Base-by-base conservation (phyloP, 179 eudicot species). In the Nepenthes alata region DNA sequence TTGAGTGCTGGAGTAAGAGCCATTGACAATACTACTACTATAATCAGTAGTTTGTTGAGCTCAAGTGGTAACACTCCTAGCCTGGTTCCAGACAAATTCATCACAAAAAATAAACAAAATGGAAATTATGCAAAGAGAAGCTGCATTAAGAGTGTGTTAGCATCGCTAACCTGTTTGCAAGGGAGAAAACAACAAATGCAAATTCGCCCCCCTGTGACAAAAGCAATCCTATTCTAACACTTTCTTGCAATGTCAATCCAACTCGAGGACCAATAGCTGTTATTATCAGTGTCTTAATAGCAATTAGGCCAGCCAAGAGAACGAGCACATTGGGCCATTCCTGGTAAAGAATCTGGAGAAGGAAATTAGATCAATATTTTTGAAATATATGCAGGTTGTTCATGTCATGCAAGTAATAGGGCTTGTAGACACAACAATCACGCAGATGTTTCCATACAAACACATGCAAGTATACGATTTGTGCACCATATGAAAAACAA, bases 241-340 rank as follows among this genome's bases (percentile, higher is more conserved):
- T 93, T 80, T 93, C 98, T 80, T 72, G 81, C 64, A 89, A 59
- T 62, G 87, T 62, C 53, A 93, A 68, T 70, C 98, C 98, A 73
- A 93, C 98, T 34, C 90, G 90, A 9, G 98, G 98, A 61, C 98
- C 98, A 63, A 93, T 74, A 62, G 88, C 88, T 65, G 98, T 77
- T 69, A 82, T 93, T 65, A 93, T 87, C 67, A 87, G 49, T 39
- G 98, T 93, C 77, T 93, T 93, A 67, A 93, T 89, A 47, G 78
- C 83, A 74, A 93, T 87, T 61, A 93, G 77, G 62, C 98, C 98
- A 58, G 81, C 90, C 76, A 93, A 75, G 55, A 93, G 95, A 0
- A 93, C 72, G 5, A 93, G 76, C 60, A 93, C 93, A 74, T 93
- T 93, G 35, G 97, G 98, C 98, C 98, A 93, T 78, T 93, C 98